Percentiles rank a stretch among this genome's conserved stretches.
Conservation (phyloP, 495 filamentous ascomycete genomes). For the Penicillium diatomitis region DNA sequence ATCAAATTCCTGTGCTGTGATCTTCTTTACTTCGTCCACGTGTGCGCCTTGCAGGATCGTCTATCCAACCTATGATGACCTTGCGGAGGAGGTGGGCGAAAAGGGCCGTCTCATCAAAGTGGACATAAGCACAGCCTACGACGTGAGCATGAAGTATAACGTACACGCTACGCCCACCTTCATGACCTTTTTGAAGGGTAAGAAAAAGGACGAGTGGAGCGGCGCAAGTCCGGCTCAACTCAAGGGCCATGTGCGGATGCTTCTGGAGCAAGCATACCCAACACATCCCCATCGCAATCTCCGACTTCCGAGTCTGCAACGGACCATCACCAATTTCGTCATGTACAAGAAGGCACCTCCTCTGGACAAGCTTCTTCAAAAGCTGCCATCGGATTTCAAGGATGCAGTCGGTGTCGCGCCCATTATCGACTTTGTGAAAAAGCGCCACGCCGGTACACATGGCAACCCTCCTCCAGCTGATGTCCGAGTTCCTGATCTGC, state of each 20-base stretch:
- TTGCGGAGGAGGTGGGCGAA: conserved; percentile 65
- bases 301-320: conserved; percentile 58
- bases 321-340: conserved; percentile 53
- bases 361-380: conserved; percentile 71
- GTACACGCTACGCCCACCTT: conserved; percentile 83
- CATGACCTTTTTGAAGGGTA: conserved; percentile 72
- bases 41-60: conserved; percentile 79
- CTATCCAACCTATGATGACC: conserved; percentile 73
- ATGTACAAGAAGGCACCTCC: conserved; percentile 74
- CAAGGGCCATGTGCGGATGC: conserved; percentile 58
- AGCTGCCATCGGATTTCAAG: conserved; percentile 49
- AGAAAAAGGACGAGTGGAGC: conserved; percentile 70
- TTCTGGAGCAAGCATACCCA: conserved; percentile 70
- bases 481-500: conserved; percentile 42
- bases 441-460: conserved; percentile 12
- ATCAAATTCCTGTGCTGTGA: conserved; percentile 58
- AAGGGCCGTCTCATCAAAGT: conserved; percentile 74
- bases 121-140: conserved; percentile 58
- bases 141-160: conserved; percentile 56
- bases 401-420: conserved; percentile 44
- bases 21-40: conserved; percentile 88
- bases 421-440: conserved; percentile 57
- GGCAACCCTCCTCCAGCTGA: conserved; percentile 26
- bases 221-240: conserved; percentile 64
- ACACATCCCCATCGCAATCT: conserved; percentile 66